Percentiles rank a stretch among this genome's conserved stretches.
phyloP scores from a whole-genome alignment of 2,329 filamentous ascomycete species.

The Waltergamsia citrina region DNA sequence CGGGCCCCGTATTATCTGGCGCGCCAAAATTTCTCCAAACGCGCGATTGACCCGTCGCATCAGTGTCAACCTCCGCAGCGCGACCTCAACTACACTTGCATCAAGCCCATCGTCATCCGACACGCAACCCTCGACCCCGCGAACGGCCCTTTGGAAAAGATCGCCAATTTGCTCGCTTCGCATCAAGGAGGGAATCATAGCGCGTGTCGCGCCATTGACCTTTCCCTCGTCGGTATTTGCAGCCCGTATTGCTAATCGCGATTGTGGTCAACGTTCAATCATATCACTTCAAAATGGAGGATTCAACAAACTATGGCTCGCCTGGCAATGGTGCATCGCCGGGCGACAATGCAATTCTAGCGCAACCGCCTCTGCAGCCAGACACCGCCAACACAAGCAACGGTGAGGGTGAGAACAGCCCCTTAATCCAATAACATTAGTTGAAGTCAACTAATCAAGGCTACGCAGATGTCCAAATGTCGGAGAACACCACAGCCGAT shows the following conservation, averaged over 20 bases:
- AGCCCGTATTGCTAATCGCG: background rate
- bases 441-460: background rate
- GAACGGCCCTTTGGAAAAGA: no score
- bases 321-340: slow-evolving; percentile 47
- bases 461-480: slow-evolving; percentile 54
- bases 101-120: background rate
- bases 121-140: background rate
- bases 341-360: slow-evolving; percentile 43
- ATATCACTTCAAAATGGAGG: slow-evolving; percentile 39
- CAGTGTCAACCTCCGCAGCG: slow-evolving; percentile 13
- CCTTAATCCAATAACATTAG: background rate
- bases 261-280: slow-evolving; percentile 1
- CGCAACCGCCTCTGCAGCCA: slow-evolving; percentile 42
- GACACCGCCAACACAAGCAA: slow-evolving; percentile 26
- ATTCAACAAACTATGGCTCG: slow-evolving; percentile 47
- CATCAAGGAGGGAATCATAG: no score
- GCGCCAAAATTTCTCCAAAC: slow-evolving; percentile 30
- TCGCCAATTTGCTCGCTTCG: no score
- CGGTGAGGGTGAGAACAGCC: slow-evolving; percentile 32
- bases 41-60: slow-evolving; percentile 11
- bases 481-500: slow-evolving; percentile 44
- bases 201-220: slow-evolving; percentile 1
- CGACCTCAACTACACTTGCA: slow-evolving; percentile 11
- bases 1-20: slow-evolving; percentile 10
- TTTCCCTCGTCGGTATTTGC: background rate